These are phyloP conservation scores for Colletotrichum cuscutae DNA, from an alignment of 2,329 filamentous ascomycete genomes.

Conservation along the genomic window DNA sequence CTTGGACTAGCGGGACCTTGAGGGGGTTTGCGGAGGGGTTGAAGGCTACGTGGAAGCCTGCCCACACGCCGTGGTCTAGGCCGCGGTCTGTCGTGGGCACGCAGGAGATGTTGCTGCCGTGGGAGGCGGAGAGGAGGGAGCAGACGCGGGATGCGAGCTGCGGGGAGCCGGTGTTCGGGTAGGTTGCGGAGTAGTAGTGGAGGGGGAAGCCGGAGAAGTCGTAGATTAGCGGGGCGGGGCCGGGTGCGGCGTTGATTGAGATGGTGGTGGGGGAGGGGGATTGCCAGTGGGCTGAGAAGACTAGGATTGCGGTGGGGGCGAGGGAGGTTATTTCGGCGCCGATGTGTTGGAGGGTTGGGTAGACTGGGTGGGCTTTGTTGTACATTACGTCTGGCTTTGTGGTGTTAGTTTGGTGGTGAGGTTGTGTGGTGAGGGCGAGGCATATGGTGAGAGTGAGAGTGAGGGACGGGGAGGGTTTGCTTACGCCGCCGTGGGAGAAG, in stretches of 20 bases:
- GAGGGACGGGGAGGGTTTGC: slow-evolving; percentile 34
- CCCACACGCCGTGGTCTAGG: slow-evolving; percentile 81
- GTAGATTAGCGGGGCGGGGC: slow-evolving; percentile 73
- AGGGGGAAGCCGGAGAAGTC: slow-evolving; percentile 80
- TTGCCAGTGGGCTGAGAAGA: slow-evolving; percentile 85
- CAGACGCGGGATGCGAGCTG: slow-evolving; percentile 70
- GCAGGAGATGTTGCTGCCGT: slow-evolving; percentile 65
- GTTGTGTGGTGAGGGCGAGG: too few species aligned
- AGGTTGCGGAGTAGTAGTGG: slow-evolving; percentile 75
- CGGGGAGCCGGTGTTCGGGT: slow-evolving; percentile 70
- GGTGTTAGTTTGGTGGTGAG: neutral
- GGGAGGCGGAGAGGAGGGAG: slow-evolving; percentile 54
- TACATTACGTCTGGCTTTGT: slow-evolving; percentile 73
- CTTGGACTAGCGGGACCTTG: slow-evolving; percentile 76
- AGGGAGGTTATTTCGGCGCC: slow-evolving; percentile 77
- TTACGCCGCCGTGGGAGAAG: slow-evolving; percentile 61
- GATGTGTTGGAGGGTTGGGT: slow-evolving; percentile 70
- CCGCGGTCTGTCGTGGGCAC: slow-evolving; percentile 68
- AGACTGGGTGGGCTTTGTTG: slow-evolving; percentile 74
- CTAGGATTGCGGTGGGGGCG: slow-evolving; percentile 77
- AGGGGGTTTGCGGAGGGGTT: slow-evolving; percentile 70
- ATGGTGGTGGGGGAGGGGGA: slow-evolving; percentile 57
- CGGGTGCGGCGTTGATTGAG: slow-evolving; percentile 66
- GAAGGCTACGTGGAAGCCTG: slow-evolving; percentile 73
- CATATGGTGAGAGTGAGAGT: neutral